Percentiles rank a stretch among this genome's conserved stretches.
Evolutionary conservation across 2,329 filamentous ascomycete species (phyloP).

Genomic region (Cercospora sp.): DNA sequence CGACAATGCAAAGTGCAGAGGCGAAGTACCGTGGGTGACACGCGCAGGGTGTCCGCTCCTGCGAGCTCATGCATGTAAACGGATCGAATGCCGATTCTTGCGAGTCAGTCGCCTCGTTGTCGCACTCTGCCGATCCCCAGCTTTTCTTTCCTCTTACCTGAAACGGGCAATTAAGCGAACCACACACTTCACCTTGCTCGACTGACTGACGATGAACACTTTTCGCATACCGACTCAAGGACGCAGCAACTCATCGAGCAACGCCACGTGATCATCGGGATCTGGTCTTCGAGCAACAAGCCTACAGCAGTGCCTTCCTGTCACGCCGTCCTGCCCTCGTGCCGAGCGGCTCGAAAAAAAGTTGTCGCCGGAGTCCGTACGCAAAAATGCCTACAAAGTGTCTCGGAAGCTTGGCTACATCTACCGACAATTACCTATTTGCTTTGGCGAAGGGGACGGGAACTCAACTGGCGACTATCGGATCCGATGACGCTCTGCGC

Average conservation of each 20-base stretch:
- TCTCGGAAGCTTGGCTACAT: slow-evolving; percentile 11
- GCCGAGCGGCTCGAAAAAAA: background rate
- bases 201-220: background rate
- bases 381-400: slow-evolving; percentile 9
- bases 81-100: background rate
- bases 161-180: background rate
- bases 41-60: background rate
- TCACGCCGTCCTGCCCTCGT: background rate
- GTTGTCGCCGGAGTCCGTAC: background rate
- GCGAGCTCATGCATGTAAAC: background rate
- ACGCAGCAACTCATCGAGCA: background rate
- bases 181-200: background rate
- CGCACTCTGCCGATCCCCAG: background rate
- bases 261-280: background rate
- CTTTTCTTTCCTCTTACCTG: background rate
- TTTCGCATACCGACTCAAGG: background rate
- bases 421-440: slow-evolving; percentile 53
- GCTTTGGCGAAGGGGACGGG: slow-evolving; percentile 49
- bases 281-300: background rate
- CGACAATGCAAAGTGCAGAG: background rate
- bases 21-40: background rate
- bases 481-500: slow-evolving; percentile 69
- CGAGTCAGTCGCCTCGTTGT: background rate
- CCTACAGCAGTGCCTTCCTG: background rate
- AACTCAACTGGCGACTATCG: slow-evolving; percentile 58